Evolutionary conservation across 1,139 yeast species (phyloP), one percentile per base, ranked within the genome.

Genomic region (Debaryomyces psychrophilus): DNA sequence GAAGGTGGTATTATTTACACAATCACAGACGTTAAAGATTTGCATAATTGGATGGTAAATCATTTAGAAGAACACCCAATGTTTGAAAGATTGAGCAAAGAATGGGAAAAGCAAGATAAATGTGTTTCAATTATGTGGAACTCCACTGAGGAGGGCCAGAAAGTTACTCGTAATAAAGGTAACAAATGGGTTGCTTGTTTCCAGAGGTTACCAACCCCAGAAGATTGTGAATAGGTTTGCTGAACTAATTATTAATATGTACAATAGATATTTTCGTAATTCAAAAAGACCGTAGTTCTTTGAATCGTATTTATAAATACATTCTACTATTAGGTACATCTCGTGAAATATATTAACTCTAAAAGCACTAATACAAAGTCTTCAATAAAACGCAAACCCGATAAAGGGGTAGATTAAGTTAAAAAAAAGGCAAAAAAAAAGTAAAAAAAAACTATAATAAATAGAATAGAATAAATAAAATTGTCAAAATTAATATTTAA

Each of bases 91-190:
- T 77, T 90, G 57, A 71, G 81, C 43, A 73, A 81, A 52, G 90
- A 87, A 53, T 90, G 96, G 90, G 97, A 90, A 67, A 66, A 68
- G 3, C 68, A 73, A 23, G 99, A 95, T 66, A 71, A 72, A 51
- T 90, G 98, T 68, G 98, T 92, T 27, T 70, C 79, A 51, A 81
- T 90, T 44, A 93, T 93, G 99, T 83, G 82, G 53, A 82, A 85
- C 53, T 85, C 95, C 20, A 93, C 99, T 0, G 99, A 93, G 67
- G 99, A 93, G 68, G 99, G 99, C 47, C 93, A 93, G 69, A 95
- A 95, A 68, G 99, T 93, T 37, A 83, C 83, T 43, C 80, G 99
- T 61, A 95, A 93, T 64, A 79, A 85, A 40, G 99, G 99, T 26
- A 75, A 73, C 51, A 93, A 93, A 65, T 93, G 78, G 68, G 79